Evolutionary conservation across 176 grass and related monocot species (phyloP).

Genomic region (Chloris gayana): DNA sequence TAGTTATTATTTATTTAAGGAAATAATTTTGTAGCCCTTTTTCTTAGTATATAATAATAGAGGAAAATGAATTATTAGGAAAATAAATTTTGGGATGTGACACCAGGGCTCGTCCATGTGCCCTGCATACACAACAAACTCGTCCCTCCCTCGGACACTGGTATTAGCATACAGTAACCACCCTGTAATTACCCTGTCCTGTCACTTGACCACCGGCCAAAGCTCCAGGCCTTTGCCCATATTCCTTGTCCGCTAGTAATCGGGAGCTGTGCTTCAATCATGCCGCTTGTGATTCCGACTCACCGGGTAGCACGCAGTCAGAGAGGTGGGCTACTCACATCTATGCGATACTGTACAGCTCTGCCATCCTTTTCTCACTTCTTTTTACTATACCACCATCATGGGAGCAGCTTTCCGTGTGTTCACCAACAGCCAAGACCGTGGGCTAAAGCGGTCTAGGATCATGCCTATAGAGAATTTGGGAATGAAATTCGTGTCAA

Average conservation of each 20-base stretch:
- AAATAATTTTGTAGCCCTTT: too few species aligned
- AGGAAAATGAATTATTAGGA: too few species aligned
- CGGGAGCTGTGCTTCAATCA: conserved; percentile 58
- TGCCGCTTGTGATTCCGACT: conserved; percentile 36
- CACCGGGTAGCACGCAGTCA: conserved; percentile 13
- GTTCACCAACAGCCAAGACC: neutral
- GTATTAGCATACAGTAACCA: neutral
- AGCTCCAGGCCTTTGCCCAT: neutral
- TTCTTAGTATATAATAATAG: too few species aligned
- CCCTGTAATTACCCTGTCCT: neutral
- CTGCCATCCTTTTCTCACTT: neutral
- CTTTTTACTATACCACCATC: neutral
- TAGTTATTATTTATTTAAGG: too few species aligned
- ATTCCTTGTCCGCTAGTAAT: conserved; percentile 37
- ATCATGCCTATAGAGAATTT: conserved; percentile 7
- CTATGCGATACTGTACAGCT: conserved; percentile 27
- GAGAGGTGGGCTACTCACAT: conserved; percentile 46
- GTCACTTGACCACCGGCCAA: neutral
- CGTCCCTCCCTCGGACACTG: neutral
- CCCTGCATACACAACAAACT: neutral
- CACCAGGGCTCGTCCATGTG: conserved; percentile 34
- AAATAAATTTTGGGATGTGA: too few species aligned
- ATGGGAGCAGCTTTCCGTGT: conserved; percentile 12
- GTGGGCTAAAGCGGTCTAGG: neutral
- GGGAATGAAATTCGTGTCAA: neutral